A percentile compares a stretch with the other conserved stretches of the same genome.
Conservation (phyloP, 306 rosid genomes). For the Fragaria nilgerrensis region DNA sequence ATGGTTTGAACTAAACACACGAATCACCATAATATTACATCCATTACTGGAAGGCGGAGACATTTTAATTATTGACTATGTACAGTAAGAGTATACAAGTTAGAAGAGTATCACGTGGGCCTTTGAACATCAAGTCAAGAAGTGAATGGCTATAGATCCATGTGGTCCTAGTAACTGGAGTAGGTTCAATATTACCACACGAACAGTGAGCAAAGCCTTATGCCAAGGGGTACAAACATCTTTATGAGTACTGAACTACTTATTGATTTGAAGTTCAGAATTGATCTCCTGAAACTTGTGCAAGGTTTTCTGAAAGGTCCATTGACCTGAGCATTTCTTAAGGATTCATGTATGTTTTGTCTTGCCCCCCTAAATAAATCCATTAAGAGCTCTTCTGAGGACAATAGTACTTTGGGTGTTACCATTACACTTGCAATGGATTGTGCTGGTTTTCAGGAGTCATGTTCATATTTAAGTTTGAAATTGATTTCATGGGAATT, state of each 20-base stretch:
- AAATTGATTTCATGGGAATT: not conserved
- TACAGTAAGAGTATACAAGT: not conserved
- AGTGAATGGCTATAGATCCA: not conserved
- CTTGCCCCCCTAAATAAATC: not conserved
- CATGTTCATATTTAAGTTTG: not conserved
- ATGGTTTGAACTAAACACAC: not conserved
- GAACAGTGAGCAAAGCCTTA: not conserved
- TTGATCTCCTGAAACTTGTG: not conserved
- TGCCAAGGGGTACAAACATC: not conserved
- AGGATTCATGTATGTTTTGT: not conserved
- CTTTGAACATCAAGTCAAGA: not conserved
- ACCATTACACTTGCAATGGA: not conserved
- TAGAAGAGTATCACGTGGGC: not conserved
- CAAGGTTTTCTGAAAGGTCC: not conserved
- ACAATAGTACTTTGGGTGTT: not conserved
- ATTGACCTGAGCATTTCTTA: not conserved
- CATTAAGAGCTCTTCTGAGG: not conserved
- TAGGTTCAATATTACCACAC: not conserved
- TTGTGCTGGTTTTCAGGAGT: not conserved
- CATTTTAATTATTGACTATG: not conserved
- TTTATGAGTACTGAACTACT: not conserved
- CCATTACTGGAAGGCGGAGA: not conserved
- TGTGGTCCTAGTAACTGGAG: not conserved
- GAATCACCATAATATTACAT: not conserved
- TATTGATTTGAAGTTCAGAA: not conserved